These are phyloP conservation scores for Beauveria brongniartii DNA, from an alignment of 2,329 filamentous ascomycete species.

Conservation along the genomic window DNA sequence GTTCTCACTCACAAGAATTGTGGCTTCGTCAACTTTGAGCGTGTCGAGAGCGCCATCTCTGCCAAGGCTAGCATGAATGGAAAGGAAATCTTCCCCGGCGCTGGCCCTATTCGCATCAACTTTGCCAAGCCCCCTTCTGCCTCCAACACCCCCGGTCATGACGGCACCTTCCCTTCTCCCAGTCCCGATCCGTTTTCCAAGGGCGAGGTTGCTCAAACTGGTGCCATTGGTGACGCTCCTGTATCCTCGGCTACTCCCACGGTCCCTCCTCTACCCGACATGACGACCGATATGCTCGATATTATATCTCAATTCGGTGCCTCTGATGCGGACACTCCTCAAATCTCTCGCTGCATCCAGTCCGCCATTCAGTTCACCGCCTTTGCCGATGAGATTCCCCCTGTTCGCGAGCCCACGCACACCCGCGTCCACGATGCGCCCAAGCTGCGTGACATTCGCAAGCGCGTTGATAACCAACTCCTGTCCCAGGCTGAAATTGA, in stretches of 20 bases:
- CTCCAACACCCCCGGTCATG: slow-evolving; percentile 80
- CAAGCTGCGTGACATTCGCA: slow-evolving; percentile 88
- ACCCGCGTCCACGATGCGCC: slow-evolving; percentile 88
- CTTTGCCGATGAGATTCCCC: slow-evolving; percentile 78
- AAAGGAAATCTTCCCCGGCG: slow-evolving; percentile 96
- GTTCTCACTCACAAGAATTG: slow-evolving; percentile 98
- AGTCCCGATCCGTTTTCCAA: slow-evolving; percentile 78
- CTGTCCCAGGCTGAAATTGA: slow-evolving; percentile 84
- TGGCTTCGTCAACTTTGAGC: slow-evolving; percentile 96
- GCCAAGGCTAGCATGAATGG: slow-evolving; percentile 85
- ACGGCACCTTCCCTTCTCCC: slow-evolving; percentile 80
- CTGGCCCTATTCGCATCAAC: slow-evolving; percentile 89
- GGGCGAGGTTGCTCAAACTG: slow-evolving; percentile 32
- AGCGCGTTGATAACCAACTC: slow-evolving; percentile 93
- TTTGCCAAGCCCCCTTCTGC: slow-evolving; percentile 94
- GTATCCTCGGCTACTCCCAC: slow-evolving; percentile 44
- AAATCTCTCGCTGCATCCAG: slow-evolving; percentile 67
- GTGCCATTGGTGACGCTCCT: slow-evolving; percentile 28
- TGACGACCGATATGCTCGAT: slow-evolving; percentile 72
- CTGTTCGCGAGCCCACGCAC: slow-evolving; percentile 80
- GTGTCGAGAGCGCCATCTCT: slow-evolving; percentile 79
- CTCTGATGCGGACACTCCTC: slow-evolving; percentile 64
- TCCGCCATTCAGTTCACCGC: slow-evolving; percentile 65
- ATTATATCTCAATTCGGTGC: slow-evolving; percentile 89
- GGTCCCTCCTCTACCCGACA: slow-evolving; percentile 65